phyloP scores from a whole-genome alignment of 2,329 filamentous ascomycete species.

The Didymellaceae sp. region DNA sequence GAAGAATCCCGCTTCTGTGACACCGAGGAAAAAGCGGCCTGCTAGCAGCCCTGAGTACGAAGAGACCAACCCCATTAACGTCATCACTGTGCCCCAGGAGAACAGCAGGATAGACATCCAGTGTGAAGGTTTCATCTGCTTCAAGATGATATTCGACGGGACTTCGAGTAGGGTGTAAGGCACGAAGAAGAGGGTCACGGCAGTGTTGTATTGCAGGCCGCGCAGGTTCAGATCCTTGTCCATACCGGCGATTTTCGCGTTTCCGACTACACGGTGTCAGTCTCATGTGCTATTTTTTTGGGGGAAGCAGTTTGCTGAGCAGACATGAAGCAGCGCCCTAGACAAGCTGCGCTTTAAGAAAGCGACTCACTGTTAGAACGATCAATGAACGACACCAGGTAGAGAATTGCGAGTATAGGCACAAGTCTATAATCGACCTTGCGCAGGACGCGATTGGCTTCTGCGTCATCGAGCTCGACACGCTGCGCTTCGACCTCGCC shows the following conservation, averaged over 20 bases:
- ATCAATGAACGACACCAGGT: slow-evolving; percentile 46
- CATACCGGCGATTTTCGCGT: slow-evolving; percentile 53
- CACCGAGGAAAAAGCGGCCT: slow-evolving; percentile 53
- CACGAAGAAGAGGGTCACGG: slow-evolving; percentile 51
- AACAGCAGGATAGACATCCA: slow-evolving; percentile 52
- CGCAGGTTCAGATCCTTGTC: slow-evolving; percentile 47
- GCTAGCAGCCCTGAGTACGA: slow-evolving; percentile 58
- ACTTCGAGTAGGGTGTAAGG: slow-evolving; percentile 49
- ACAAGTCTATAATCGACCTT: slow-evolving; percentile 46
- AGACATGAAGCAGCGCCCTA: too few species aligned
- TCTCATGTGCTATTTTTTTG: too few species aligned
- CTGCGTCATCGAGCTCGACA: slow-evolving; percentile 34
- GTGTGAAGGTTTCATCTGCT: slow-evolving; percentile 48
- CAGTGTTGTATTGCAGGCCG: slow-evolving; percentile 49
- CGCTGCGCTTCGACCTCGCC: slow-evolving; percentile 35
- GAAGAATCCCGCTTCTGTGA: slow-evolving; percentile 62
- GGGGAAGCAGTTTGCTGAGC: too few species aligned
- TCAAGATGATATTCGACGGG: slow-evolving; percentile 51
- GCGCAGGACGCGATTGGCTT: slow-evolving; percentile 39
- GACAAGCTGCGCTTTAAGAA: too few species aligned
- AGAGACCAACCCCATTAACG: slow-evolving; percentile 53
- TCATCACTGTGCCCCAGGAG: slow-evolving; percentile 51
- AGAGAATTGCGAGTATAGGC: slow-evolving; percentile 40
- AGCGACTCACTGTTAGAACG: slow-evolving; percentile 36
- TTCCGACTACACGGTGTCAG: slow-evolving; percentile 40